Conservation (phyloP, 805 yeast genomes). For the Saccharomycopsis fibuligera region DNA sequence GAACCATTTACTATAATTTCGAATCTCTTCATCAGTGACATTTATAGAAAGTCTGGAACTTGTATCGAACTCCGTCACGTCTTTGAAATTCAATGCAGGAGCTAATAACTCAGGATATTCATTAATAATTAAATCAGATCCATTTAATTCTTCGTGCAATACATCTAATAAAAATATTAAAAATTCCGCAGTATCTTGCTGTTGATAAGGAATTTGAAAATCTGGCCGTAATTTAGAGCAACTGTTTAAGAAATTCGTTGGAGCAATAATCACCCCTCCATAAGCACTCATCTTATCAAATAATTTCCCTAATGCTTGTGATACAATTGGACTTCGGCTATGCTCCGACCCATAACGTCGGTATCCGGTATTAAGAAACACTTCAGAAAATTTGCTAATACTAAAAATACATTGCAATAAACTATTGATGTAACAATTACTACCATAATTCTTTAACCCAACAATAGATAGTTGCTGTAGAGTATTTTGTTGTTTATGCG, state of each 20-base stretch:
- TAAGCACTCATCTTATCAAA: slow-evolving; percentile 52
- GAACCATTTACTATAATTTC: slow-evolving; percentile 53
- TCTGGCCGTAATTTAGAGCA: slow-evolving; percentile 55
- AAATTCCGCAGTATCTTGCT: slow-evolving; percentile 79
- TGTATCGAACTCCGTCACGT: slow-evolving; percentile 29
- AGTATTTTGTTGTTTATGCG: slow-evolving; percentile 21
- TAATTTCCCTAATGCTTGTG: slow-evolving; percentile 47
- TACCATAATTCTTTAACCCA: slow-evolving; percentile 62
- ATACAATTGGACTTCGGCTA: slow-evolving; percentile 27
- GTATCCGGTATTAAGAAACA: slow-evolving; percentile 43
- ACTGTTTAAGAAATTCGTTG: slow-evolving; percentile 52
- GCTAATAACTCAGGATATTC: slow-evolving; percentile 32
- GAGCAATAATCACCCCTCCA: slow-evolving; percentile 59
- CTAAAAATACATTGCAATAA: slow-evolving; percentile 67
- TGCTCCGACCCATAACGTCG: slow-evolving; percentile 31
- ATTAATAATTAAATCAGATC: slow-evolving; percentile 30
- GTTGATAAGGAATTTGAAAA: slow-evolving; percentile 63
- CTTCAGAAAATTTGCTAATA: slow-evolving; percentile 38
- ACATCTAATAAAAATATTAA: slow-evolving; percentile 59
- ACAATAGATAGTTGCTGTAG: slow-evolving; percentile 43
- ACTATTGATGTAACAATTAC: slow-evolving; percentile 71
- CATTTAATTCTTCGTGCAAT: slow-evolving; percentile 57
- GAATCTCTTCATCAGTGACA: slow-evolving; percentile 34
- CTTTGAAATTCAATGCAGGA: slow-evolving; percentile 20
- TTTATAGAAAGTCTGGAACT: slow-evolving; percentile 27